Percentiles rank a stretch among this genome's conserved stretches.
Conservation (phyloP, 73 alveolate genomes). For the Paraurostyla sp. region DNA sequence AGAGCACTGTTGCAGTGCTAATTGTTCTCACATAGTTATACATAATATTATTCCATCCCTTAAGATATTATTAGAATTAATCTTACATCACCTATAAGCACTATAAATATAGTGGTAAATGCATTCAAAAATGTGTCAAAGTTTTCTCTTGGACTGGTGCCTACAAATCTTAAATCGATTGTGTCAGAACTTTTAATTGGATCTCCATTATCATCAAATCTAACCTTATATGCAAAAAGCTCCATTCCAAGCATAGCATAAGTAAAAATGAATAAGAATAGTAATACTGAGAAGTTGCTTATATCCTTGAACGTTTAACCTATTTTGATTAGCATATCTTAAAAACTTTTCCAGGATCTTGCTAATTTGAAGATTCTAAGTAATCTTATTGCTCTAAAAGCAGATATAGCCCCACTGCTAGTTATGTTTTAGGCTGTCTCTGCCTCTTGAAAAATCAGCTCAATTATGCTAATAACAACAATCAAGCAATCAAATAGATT, state of each 20-base stretch:
- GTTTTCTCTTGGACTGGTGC: slow-evolving; percentile 64
- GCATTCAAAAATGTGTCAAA: slow-evolving; percentile 70
- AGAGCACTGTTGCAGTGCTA: slow-evolving; percentile 18
- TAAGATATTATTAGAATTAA: not conserved
- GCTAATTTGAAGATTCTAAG: slow-evolving; percentile 81
- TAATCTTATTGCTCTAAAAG: slow-evolving; percentile 83
- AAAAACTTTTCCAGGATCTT: slow-evolving; percentile 67
- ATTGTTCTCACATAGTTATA: slow-evolving; percentile 49
- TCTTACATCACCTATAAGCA: slow-evolving; percentile 71
- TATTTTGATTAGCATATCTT: slow-evolving; percentile 65
- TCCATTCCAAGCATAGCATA: slow-evolving; percentile 85
- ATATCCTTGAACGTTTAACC: slow-evolving; percentile 64
- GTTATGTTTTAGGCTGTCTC: slow-evolving; percentile 39
- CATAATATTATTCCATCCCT: slow-evolving; percentile 73
- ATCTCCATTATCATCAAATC: slow-evolving; percentile 22
- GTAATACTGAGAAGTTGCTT: slow-evolving; percentile 66
- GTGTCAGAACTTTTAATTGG: slow-evolving; percentile 1
- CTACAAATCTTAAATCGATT: not conserved
- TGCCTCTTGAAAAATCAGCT: slow-evolving; percentile 54
- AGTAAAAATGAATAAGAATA: slow-evolving; percentile 74
- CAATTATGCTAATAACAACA: slow-evolving; percentile 72
- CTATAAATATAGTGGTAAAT: slow-evolving; percentile 70
- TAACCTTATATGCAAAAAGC: slow-evolving; percentile 69
- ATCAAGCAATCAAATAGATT: slow-evolving; percentile 82
- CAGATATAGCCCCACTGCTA: slow-evolving; percentile 78